A percentile compares a stretch with the other conserved stretches of the same genome.
Conservation (phyloP, 2,329 filamentous ascomycete genomes). For the Ophiostoma tasmaniense region DNA sequence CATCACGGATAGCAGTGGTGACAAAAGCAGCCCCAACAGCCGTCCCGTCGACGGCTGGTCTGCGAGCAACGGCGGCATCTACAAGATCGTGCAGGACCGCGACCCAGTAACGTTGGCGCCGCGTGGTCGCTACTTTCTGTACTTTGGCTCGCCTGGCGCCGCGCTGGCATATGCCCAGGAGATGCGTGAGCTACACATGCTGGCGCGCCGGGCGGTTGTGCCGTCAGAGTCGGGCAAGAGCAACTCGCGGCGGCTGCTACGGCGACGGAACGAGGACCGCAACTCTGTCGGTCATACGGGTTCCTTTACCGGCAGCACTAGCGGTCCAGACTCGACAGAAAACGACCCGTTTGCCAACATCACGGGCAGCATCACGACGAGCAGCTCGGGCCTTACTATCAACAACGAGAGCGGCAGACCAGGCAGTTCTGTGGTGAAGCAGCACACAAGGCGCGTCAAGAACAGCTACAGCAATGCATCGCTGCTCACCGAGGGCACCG, state of each 20-base stretch:
- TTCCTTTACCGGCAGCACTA: constrained; percentile 16
- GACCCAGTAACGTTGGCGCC: constrained; percentile 55
- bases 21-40: not conserved
- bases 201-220: constrained; percentile 24
- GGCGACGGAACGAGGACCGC: constrained; percentile 22
- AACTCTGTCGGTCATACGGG: not conserved
- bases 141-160: constrained; percentile 54
- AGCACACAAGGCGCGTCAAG: not conserved
- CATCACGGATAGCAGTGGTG: constrained; percentile 26
- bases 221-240: constrained; percentile 22
- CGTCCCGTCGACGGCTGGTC: constrained; percentile 55
- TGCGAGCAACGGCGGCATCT: constrained; percentile 27
- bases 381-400: constrained; percentile 10
- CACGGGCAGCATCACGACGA: not conserved
- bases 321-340: not conserved
- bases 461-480: constrained; percentile 8
- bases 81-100: constrained; percentile 53
- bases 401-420: constrained; percentile 15
- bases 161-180: constrained; percentile 54
- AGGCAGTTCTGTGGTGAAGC: not conserved
- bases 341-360: not conserved
- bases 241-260: constrained; percentile 1
- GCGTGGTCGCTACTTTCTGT: constrained; percentile 57
- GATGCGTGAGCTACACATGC: constrained; percentile 39
- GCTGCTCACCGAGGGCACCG: constrained; percentile 18